These are phyloP conservation scores for Kitagawia praeruptora DNA, from an alignment of 129 eudicot genomes.

Conservation along the genomic window DNA sequence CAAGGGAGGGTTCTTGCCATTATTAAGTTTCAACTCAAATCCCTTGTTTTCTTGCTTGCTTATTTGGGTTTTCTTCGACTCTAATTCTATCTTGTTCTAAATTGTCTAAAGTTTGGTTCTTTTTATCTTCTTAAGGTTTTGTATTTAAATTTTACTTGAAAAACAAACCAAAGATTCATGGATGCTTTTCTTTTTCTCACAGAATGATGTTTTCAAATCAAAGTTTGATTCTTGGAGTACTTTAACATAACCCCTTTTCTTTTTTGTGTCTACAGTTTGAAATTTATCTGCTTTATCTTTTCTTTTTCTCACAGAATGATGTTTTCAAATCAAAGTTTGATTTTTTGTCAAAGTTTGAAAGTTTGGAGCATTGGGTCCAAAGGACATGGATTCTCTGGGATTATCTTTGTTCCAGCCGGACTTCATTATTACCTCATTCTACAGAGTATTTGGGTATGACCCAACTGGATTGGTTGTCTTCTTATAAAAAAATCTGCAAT, in stretches of 20 bases:
- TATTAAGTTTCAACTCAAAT: background rate
- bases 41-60: background rate
- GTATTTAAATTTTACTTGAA: conserved; percentile 4
- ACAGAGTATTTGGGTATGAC: conserved; percentile 55
- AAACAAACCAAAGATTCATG: background rate
- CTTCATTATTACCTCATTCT: conserved; percentile 55
- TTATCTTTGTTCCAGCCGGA: conserved; percentile 56
- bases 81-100: background rate
- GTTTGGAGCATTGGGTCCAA: conserved; percentile 72
- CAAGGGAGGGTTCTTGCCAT: no score
- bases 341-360: no score
- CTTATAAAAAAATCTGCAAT: conserved; percentile 56
- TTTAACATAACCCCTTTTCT: conserved; percentile 33
- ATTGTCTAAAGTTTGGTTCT: background rate
- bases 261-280: conserved; percentile 32
- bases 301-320: no score
- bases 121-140: background rate
- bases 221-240: conserved; percentile 34
- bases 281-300: conserved; percentile 17
- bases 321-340: no score
- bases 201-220: conserved; percentile 35
- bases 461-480: conserved; percentile 64
- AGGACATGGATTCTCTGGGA: conserved; percentile 68
- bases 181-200: background rate
- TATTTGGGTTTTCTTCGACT: background rate